A percentile compares a stretch with the other conserved stretches of the same genome.
Conservation (phyloP, 1,284 basidiomycete genomes). For the Sporisorium sorghi region DNA sequence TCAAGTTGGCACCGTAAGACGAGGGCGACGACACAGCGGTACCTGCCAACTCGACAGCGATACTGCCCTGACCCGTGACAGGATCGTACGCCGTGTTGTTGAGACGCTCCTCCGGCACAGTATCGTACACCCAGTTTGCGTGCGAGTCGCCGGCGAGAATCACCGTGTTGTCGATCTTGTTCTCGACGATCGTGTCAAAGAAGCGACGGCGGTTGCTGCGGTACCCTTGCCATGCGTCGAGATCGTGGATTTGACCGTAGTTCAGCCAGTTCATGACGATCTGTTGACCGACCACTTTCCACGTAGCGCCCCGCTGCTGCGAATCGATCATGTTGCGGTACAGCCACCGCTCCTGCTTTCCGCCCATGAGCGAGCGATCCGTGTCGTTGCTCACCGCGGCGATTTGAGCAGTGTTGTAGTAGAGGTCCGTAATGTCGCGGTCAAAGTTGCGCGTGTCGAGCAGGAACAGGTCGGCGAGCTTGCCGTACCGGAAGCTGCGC, state of each 20-base stretch:
- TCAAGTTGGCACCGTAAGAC: conserved; percentile 72
- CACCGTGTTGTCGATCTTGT: conserved; percentile 73
- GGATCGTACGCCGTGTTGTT: conserved; percentile 72
- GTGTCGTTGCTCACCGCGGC: conserved; percentile 55
- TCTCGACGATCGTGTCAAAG: conserved; percentile 73
- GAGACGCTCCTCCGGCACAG: conserved; percentile 45
- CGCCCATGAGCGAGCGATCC: conserved; percentile 72
- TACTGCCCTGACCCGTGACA: conserved; percentile 73
- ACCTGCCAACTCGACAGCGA: conserved; percentile 77
- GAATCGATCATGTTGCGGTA: conserved; percentile 73
- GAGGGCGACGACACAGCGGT: conserved; percentile 76
- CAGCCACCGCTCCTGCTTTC: conserved; percentile 76
- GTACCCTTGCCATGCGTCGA: conserved; percentile 78
- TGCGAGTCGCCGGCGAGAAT: conserved; percentile 76
- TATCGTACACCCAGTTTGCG: conserved; percentile 70
- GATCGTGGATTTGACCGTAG: conserved; percentile 67
- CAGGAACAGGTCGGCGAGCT: conserved; percentile 67
- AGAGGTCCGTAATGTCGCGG: conserved; percentile 76
- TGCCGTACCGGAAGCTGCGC: conserved; percentile 73
- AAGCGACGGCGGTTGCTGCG: conserved; percentile 75
- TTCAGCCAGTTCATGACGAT: conserved; percentile 52
- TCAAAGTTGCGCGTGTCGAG: conserved; percentile 79
- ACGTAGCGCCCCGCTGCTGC: conserved; percentile 72
- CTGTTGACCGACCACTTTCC: conserved; percentile 75
- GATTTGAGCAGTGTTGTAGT: conserved; percentile 73